Conservation (phyloP, 2,329 filamentous ascomycete genomes). For the Curvularia sp. region DNA sequence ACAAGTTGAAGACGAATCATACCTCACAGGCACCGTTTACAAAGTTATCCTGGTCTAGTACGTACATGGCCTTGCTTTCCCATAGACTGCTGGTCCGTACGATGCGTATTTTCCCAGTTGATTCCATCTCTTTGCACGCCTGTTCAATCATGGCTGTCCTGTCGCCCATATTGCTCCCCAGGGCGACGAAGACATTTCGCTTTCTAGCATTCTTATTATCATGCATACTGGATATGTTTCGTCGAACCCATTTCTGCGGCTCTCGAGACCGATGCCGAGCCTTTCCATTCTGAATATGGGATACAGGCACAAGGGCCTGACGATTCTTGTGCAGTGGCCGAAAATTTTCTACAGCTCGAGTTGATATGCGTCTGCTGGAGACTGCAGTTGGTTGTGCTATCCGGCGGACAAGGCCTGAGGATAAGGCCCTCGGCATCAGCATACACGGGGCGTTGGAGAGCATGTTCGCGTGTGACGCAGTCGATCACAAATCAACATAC, state of each 20-base stretch:
- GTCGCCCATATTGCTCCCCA: constrained; percentile 93
- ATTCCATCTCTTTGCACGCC: constrained; percentile 80
- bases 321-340: neutral
- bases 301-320: neutral
- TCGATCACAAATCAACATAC: constrained; percentile 10
- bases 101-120: constrained; percentile 70
- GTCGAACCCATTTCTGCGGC: neutral
- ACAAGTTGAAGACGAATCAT: constrained; percentile 43
- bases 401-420: neutral
- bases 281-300: neutral
- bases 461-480: constrained; percentile 28
- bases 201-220: neutral
- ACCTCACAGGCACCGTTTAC: constrained; percentile 94
- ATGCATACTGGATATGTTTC: neutral
- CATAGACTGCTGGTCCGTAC: constrained; percentile 85
- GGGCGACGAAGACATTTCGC: constrained; percentile 74
- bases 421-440: neutral
- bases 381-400: neutral
- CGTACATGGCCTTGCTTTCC: constrained; percentile 97
- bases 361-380: neutral
- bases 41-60: constrained; percentile 85
- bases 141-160: constrained; percentile 83
- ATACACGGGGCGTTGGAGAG: constrained; percentile 12
- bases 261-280: neutral
- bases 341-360: constrained; percentile 6